These are phyloP conservation scores for Cenchrus fungigraminus DNA, from an alignment of 176 grass and related monocot genomes.

Conservation along the genomic window DNA sequence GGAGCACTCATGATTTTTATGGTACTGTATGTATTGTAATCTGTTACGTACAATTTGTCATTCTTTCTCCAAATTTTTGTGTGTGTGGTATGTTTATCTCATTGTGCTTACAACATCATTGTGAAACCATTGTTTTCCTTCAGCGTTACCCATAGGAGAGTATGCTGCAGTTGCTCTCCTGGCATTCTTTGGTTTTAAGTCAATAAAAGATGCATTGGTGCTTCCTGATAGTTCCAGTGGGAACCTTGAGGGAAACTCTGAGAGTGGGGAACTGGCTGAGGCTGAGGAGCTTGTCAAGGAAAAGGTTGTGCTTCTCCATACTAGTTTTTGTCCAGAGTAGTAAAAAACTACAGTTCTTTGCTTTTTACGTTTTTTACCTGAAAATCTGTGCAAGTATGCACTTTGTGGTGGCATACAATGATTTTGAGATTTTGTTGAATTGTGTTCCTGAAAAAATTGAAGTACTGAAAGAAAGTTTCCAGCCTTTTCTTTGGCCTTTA, in stretches of 20 bases:
- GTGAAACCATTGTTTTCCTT: constrained; percentile 40
- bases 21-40: not conserved
- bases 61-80: constrained; percentile 12
- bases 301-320: constrained; percentile 65
- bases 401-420: constrained; percentile 7
- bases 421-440: not conserved
- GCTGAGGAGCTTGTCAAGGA: constrained; percentile 96
- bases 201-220: constrained; percentile 92
- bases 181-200: constrained; percentile 91
- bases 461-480: constrained; percentile 15
- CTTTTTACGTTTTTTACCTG: constrained; percentile 20
- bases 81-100: not conserved
- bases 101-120: constrained; percentile 28
- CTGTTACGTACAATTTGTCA: not conserved
- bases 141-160: constrained; percentile 93
- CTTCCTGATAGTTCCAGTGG: constrained; percentile 55
- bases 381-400: not conserved
- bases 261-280: constrained; percentile 91
- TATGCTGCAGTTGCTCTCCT: constrained; percentile 89
- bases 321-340: not conserved
- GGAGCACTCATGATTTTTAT: not conserved
- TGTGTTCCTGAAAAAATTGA: not conserved
- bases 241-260: constrained; percentile 52
- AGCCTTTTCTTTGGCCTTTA: not conserved
- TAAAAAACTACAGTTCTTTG: constrained; percentile 9